Evolutionary conservation across 148 eudicot genomes (phyloP).

Genomic region (Chenopodium berlandieri): DNA sequence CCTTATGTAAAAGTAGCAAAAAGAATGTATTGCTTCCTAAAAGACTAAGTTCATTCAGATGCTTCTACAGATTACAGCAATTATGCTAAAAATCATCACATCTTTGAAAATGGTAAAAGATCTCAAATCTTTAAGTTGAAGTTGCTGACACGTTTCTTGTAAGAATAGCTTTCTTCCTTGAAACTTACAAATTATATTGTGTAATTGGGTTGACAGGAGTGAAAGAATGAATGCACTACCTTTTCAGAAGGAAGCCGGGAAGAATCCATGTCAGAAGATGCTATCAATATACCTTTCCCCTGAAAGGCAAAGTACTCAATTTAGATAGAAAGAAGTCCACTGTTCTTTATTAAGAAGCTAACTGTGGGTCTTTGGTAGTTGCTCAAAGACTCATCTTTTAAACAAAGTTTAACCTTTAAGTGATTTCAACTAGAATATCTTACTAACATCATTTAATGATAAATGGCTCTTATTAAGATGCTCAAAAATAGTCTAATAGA

Average conservation of each 20-base stretch:
- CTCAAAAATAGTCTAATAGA: background rate
- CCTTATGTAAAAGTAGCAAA: background rate
- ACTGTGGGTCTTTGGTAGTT: background rate
- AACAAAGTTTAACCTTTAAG: too few species aligned
- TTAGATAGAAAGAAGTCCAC: background rate
- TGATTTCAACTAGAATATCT: background rate
- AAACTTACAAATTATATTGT: background rate
- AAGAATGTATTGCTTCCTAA: background rate
- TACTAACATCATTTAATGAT: background rate
- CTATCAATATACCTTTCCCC: constrained; percentile 25
- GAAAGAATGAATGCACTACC: constrained; percentile 1
- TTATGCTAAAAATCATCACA: background rate
- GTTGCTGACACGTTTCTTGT: background rate
- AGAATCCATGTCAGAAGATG: constrained; percentile 11
- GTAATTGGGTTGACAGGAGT: background rate
- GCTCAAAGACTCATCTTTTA: background rate
- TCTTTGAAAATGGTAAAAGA: background rate
- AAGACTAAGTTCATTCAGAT: background rate
- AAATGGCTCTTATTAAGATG: background rate
- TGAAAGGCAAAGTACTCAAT: constrained; percentile 10
- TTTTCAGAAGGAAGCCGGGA: constrained; percentile 20
- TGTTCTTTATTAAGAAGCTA: background rate
- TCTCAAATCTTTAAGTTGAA: background rate
- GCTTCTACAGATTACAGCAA: background rate
- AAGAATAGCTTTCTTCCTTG: background rate